A percentile compares a stretch with the other conserved stretches of the same genome.
phyloP scores from a whole-genome alignment of 306 rosid genomes.

The Chamaecrista fasciculata region DNA sequence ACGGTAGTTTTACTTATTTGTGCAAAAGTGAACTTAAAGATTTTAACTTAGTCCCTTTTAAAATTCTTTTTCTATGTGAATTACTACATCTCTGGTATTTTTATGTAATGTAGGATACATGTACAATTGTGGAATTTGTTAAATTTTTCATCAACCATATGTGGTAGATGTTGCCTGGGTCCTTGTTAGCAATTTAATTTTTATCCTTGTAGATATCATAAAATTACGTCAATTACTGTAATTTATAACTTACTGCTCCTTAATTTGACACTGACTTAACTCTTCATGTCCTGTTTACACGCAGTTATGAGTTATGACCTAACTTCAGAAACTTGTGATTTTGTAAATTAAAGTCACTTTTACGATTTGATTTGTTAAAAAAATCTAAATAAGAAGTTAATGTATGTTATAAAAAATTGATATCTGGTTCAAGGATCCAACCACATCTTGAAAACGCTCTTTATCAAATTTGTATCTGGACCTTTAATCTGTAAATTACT shows the following conservation, averaged over 20 bases:
- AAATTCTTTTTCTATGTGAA: background rate
- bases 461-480: background rate
- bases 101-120: background rate
- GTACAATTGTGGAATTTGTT: background rate
- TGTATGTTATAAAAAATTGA: slow-evolving; percentile 10
- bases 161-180: background rate
- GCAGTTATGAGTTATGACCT: background rate
- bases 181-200: background rate
- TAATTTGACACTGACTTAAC: background rate
- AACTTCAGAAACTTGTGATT: background rate
- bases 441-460: background rate
- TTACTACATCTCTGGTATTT: slow-evolving; percentile 1
- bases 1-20: too few species aligned
- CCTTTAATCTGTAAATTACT: background rate
- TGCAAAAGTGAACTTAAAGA: background rate
- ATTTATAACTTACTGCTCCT: background rate
- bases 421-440: background rate
- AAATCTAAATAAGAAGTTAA: background rate
- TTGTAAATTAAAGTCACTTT: background rate
- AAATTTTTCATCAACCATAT: background rate
- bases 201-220: background rate
- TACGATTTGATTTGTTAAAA: background rate
- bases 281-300: background rate
- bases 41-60: slow-evolving; percentile 1
- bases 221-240: background rate